Evolutionary conservation across 2,329 filamentous ascomycete species (phyloP).

Genomic region (Neurospora crassa): DNA sequence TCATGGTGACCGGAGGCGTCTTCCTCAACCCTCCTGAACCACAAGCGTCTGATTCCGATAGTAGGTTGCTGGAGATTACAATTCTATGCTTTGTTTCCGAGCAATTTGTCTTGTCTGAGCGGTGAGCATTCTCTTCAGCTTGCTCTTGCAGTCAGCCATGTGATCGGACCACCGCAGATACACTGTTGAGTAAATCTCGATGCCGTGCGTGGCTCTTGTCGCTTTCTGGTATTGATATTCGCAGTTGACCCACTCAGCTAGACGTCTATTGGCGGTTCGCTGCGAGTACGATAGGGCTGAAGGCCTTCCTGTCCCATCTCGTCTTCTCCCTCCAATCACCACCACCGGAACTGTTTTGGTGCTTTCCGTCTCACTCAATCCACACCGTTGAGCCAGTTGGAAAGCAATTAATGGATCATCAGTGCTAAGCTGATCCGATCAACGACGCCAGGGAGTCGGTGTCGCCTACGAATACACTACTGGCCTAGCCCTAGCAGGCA

Average conservation of each 20-base stretch:
- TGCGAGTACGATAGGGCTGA: neutral
- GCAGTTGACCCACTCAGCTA: neutral
- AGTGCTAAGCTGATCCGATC: neutral
- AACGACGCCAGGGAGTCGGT: neutral
- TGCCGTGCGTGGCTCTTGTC: neutral
- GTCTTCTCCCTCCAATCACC: neutral
- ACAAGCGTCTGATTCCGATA: neutral
- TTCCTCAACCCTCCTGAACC: neutral
- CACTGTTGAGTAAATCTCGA: neutral
- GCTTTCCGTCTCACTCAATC: neutral
- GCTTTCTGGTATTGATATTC: neutral
- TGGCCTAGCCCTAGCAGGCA: neutral
- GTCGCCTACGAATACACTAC: neutral
- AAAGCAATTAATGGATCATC: neutral
- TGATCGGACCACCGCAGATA: neutral
- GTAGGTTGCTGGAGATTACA: neutral
- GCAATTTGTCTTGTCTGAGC: neutral
- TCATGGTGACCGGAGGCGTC: neutral
- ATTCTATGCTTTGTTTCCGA: neutral
- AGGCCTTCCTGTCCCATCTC: neutral
- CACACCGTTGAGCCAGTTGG: neutral
- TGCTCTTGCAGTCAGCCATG: neutral
- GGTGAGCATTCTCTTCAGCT: neutral
- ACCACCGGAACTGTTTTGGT: neutral
- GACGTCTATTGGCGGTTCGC: neutral